phyloP scores from a whole-genome alignment of 208 protist species.

The Leishmania turanica region DNA sequence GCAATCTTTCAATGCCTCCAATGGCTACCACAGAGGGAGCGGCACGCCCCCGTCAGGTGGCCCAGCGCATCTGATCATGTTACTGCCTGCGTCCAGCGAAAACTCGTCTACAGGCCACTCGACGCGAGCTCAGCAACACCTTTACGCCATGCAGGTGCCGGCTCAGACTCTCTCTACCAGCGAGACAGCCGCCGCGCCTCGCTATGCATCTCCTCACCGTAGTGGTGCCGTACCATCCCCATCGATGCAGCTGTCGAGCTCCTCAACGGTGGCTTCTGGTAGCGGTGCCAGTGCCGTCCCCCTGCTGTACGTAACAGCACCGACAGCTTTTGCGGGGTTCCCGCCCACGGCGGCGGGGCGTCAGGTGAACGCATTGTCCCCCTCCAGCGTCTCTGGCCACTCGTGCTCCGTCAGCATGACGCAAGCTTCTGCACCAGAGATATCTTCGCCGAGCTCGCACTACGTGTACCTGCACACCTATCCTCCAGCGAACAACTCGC shows the following conservation, averaged over 20 bases:
- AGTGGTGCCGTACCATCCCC: background rate
- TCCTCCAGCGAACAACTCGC: background rate
- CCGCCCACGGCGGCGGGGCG: background rate
- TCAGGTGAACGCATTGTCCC: background rate
- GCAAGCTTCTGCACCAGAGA: background rate
- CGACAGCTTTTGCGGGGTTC: conserved; percentile 2
- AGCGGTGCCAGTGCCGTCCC: background rate
- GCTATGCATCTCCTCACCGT: background rate
- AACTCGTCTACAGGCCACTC: background rate
- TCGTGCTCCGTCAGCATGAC: background rate
- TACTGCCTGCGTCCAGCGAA: background rate
- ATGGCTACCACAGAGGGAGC: background rate
- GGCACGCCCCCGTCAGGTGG: conserved; percentile 3
- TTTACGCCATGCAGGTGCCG: conserved; percentile 2
- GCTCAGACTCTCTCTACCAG: background rate
- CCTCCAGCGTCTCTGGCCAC: background rate
- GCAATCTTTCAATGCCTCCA: background rate
- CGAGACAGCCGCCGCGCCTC: background rate
- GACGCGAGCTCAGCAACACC: background rate
- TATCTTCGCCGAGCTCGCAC: background rate
- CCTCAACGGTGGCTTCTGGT: background rate
- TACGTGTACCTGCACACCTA: background rate
- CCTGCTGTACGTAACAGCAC: background rate
- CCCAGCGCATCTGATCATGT: background rate
- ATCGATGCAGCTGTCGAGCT: background rate